Evolutionary conservation across 2,329 filamentous ascomycete genomes (phyloP), one percentile per base, ranked within the genome.

Genomic region (Fusarium equiseti): DNA sequence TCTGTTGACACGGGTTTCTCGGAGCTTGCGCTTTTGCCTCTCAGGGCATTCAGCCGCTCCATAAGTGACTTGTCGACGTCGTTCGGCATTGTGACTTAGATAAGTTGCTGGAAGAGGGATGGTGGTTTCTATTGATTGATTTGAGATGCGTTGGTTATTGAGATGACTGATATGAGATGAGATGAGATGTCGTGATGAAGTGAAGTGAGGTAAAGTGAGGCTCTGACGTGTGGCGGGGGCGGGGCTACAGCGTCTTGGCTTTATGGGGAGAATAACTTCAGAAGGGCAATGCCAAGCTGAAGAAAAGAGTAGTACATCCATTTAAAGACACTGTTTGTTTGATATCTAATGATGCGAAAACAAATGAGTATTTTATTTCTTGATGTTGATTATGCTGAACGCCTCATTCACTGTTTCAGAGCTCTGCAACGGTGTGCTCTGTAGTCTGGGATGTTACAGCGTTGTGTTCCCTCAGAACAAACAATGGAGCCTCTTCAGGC

Each of bases 31-130:
- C 71, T 76, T 26, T 70, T 68, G 24, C 79, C 79, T 50, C 80
- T 77, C 40, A 89, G 79, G 12, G 87, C 87, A 54, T 87, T 87
- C 31, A 89, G 80, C 31, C 87, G 84, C 60, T 86, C 84, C 24
- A 89, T 78, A 26, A 89, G 79, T 22, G 83, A 83, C 64, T 79
- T 82, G 70, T 88, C 86, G 31, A 81, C 58, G 35, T 79, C 76
- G 63, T 79, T 73, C 9, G 78, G 73, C 80, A 82, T 82, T 32
- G 0, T 22, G 2, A 35, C 8, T 27, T 1, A 10, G 8, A 1
- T 27, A 13, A 8, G 10, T 6, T 24, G 8, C 31, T 4, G 3
- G 11, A 8, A 11, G 2, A 8, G 15, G 6, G 35, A 20, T 24
- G 29, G 13, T n/a, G 22, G 7, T 6, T 5, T 22, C 2, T 3